Evolutionary conservation across 2,329 filamentous ascomycete species (phyloP).

Genomic region (Coniochaeta sp.): DNA sequence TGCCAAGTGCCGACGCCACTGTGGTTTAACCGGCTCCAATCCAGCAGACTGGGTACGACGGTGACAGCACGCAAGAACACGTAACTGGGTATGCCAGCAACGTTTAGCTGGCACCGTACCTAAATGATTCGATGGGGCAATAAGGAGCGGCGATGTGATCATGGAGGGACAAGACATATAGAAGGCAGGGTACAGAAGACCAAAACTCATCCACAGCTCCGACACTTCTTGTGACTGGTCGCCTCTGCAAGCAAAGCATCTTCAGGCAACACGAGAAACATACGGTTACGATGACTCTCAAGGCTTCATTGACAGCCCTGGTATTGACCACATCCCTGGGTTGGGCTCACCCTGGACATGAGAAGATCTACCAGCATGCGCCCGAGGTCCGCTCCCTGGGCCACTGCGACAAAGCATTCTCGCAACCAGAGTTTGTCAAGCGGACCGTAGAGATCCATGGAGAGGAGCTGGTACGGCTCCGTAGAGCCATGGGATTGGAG

Average conservation of each 20-base stretch:
- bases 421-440: constrained; percentile 18
- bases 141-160: background rate
- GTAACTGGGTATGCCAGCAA: background rate
- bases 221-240: background rate
- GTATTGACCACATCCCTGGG: constrained; percentile 16
- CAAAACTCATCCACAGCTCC: background rate
- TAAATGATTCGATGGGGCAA: background rate
- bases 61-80: background rate
- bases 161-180: background rate
- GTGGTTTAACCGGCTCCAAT: constrained; percentile 3
- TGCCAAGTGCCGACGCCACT: constrained; percentile 2
- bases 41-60: background rate
- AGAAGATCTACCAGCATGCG: constrained; percentile 16
- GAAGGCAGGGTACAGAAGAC: too few species aligned
- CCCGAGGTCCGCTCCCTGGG: constrained; percentile 19
- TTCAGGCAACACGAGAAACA: background rate
- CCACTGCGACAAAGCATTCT: constrained; percentile 19
- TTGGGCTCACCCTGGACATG: constrained; percentile 19
- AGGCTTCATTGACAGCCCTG: constrained; percentile 12
- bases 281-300: constrained; percentile 14
- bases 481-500: constrained; percentile 15
- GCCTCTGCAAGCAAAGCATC: background rate
- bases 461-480: constrained; percentile 17
- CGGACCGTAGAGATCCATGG: constrained; percentile 20
- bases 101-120: background rate